Percentiles rank a stretch among this genome's conserved stretches.
Evolutionary conservation across 1,284 basidiomycete species (phyloP).

Genomic region (Anthracocystis setariae): DNA sequence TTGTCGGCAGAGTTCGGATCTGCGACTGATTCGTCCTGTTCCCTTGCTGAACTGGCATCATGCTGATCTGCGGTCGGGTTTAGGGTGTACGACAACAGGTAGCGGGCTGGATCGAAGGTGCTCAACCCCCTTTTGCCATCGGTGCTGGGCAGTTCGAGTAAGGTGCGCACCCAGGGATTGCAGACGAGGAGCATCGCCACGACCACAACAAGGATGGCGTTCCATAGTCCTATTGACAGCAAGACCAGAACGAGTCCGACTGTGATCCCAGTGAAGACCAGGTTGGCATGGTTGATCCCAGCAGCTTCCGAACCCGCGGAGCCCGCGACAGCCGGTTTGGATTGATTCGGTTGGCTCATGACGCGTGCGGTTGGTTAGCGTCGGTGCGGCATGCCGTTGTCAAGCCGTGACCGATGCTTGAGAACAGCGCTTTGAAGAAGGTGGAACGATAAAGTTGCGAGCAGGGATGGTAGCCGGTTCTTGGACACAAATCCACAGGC

Average conservation of each 20-base stretch:
- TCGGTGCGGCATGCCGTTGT: not conserved
- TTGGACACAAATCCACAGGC: no score
- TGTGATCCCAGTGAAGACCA: conserved; percentile 26
- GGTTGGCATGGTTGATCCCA: conserved; percentile 18
- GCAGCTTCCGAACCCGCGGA: conserved; percentile 5
- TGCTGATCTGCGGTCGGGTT: conserved; percentile 1
- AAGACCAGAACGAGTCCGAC: conserved; percentile 34
- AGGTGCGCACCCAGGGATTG: conserved; percentile 60
- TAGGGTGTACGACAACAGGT: conserved; percentile 27
- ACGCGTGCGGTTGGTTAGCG: not conserved
- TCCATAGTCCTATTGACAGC: conserved; percentile 36
- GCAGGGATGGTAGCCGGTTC: not conserved
- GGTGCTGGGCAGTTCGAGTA: conserved; percentile 52
- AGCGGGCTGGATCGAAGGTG: conserved; percentile 41
- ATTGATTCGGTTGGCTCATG: not conserved
- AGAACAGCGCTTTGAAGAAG: no score
- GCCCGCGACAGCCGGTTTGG: not conserved
- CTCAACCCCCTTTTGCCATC: conserved; percentile 26
- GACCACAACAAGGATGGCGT: conserved; percentile 35
- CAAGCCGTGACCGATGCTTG: not conserved
- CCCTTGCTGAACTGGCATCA: not conserved
- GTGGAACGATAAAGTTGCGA: not conserved
- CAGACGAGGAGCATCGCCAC: conserved; percentile 46
- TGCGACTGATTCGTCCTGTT: not conserved
- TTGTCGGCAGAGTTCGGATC: not conserved